phyloP scores from a whole-genome alignment of 2,329 filamentous ascomycete species.

The Neoscytalidium dimidiatum region DNA sequence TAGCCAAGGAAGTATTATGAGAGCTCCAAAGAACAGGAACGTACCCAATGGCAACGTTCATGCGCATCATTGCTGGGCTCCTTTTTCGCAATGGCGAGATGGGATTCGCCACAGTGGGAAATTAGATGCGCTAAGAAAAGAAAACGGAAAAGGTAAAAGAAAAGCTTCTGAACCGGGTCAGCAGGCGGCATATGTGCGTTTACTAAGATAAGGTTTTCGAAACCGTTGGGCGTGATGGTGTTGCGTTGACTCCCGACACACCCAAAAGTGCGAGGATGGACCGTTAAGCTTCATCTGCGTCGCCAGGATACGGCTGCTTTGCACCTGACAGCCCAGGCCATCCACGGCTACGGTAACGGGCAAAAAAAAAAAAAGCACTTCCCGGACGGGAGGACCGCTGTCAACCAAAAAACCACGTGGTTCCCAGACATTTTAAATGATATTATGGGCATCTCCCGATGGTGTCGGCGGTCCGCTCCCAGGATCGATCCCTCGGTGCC shows the following conservation, averaged over 20 bases:
- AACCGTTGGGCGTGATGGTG: not conserved
- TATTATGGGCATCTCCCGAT: not conserved
- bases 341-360: not conserved
- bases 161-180: not conserved
- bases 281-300: constrained; percentile 11
- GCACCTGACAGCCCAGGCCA: not conserved
- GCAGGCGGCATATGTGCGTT: not conserved
- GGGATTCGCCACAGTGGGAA: not conserved
- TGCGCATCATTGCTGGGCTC: not conserved
- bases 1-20: not conserved
- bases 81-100: not conserved
- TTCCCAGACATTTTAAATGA: not conserved
- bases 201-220: not conserved
- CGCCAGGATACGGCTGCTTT: not conserved
- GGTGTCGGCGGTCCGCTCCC: not conserved
- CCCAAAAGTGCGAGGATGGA: not conserved
- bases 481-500: not conserved
- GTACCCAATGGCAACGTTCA: not conserved
- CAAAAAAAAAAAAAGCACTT: not conserved
- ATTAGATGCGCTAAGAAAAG: not conserved
- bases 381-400: not conserved
- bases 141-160: not conserved
- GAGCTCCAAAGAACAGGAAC: not conserved
- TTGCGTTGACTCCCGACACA: not conserved
- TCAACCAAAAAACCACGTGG: not conserved